Conservation (phyloP, 2,329 filamentous ascomycete species). For the Aspergillus quadrilineatus region DNA sequence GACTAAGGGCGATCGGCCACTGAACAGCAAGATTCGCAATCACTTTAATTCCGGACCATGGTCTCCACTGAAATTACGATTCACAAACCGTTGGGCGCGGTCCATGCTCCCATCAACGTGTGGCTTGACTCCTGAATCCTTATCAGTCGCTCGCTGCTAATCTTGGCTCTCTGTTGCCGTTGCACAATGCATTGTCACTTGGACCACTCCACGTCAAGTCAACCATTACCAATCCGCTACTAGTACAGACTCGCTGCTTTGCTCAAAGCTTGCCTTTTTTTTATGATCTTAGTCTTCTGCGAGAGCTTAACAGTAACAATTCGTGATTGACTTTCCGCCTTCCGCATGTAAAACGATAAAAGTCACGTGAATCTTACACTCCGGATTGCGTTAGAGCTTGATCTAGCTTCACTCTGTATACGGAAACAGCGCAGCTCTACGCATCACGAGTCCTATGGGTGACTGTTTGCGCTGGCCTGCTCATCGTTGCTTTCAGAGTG, state of each 20-base stretch:
- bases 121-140: background rate
- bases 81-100: background rate
- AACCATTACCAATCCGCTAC: background rate
- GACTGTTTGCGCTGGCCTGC: background rate
- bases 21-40: background rate
- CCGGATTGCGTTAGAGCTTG: background rate
- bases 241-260: background rate
- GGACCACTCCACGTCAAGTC: background rate
- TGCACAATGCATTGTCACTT: background rate
- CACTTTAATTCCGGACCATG: background rate
- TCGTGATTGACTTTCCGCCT: background rate
- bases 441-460: background rate
- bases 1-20: background rate
- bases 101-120: background rate
- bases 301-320: background rate
- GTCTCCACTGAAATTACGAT: slow-evolving; percentile 3
- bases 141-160: background rate
- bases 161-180: background rate
- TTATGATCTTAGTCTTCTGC: background rate
- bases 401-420: background rate
- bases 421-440: background rate
- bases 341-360: too few relatives aligned
- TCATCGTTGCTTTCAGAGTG: background rate
- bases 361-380: background rate
- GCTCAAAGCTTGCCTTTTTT: background rate